Evolutionary conservation across 768 basidiomycete species (phyloP).

Genomic region (Boletus insuetus): DNA sequence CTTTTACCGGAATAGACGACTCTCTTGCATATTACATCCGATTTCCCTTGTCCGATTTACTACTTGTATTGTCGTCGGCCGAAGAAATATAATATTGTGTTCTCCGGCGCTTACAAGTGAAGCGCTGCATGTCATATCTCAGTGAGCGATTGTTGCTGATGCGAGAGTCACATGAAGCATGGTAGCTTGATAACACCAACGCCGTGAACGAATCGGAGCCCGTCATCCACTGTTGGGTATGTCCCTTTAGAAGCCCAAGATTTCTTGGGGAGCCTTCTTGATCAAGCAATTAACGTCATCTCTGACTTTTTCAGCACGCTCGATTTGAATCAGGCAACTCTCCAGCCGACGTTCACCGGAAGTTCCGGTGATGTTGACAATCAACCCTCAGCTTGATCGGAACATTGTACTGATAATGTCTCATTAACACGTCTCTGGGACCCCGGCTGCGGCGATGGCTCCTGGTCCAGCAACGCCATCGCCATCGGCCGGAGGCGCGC

Average conservation of each 20-base stretch:
- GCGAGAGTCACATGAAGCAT: too few species aligned
- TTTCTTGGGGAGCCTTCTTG: too few species aligned
- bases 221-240: too few species aligned
- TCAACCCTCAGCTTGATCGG: neutral
- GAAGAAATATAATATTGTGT: neutral
- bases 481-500: neutral
- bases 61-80: slow-evolving; percentile 3
- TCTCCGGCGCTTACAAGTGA: neutral
- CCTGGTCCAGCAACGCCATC: neutral
- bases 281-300: too few species aligned
- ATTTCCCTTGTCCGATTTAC: neutral
- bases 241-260: too few species aligned
- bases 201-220: too few species aligned
- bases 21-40: neutral
- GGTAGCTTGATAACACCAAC: neutral
- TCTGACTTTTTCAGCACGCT: neutral
- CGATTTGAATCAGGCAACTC: neutral
- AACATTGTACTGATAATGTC: neutral
- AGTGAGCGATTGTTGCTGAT: neutral
- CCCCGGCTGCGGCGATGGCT: too few species aligned
- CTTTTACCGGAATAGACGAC: slow-evolving; percentile 12
- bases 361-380: neutral
- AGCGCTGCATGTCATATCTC: neutral
- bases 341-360: too few species aligned
- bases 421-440: neutral